phyloP scores from a whole-genome alignment of 768 basidiomycete genomes.

The Rhizopogon vesiculosus region DNA sequence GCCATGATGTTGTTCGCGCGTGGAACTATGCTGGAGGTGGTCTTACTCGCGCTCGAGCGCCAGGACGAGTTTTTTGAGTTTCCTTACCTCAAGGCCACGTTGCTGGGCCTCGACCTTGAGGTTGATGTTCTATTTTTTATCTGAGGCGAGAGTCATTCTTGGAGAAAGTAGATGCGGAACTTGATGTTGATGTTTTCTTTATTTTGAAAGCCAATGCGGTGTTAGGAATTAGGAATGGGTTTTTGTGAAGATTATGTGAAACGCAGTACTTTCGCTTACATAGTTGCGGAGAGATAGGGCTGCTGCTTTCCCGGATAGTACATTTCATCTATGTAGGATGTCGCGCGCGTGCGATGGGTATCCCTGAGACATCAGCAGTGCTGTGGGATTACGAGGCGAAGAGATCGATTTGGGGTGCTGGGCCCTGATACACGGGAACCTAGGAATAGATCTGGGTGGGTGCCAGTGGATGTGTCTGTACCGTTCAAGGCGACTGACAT shows the following conservation, averaged over 20 bases:
- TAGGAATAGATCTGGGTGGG: no score
- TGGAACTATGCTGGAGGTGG: conserved; percentile 48
- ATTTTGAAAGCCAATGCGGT: conserved; percentile 88
- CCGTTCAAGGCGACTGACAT: no score
- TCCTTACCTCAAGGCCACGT: conserved; percentile 87
- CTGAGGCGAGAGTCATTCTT: conserved; percentile 89
- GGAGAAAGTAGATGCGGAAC: conserved; percentile 90
- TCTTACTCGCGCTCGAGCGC: no score
- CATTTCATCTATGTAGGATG: conserved; percentile 26
- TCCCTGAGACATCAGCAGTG: conserved; percentile 35
- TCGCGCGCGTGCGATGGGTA: conserved; percentile 44
- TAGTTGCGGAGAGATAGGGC: conserved; percentile 87
- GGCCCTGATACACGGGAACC: no score
- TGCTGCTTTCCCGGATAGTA: conserved; percentile 23
- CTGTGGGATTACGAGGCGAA: no score
- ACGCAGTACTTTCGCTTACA: conserved; percentile 74
- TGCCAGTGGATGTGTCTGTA: no score
- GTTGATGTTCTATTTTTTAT: conserved; percentile 91
- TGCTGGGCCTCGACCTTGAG: conserved; percentile 91
- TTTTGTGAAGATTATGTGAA: no score
- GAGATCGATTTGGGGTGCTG: no score
- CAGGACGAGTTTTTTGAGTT: conserved; percentile 81
- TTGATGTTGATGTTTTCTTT: conserved; percentile 97
- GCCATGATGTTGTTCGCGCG: conserved; percentile 18
- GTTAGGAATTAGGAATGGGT: neutral